These are phyloP conservation scores for Clonostachys byssicola DNA, from an alignment of 2,329 filamentous ascomycete species.

Conservation along the genomic window DNA sequence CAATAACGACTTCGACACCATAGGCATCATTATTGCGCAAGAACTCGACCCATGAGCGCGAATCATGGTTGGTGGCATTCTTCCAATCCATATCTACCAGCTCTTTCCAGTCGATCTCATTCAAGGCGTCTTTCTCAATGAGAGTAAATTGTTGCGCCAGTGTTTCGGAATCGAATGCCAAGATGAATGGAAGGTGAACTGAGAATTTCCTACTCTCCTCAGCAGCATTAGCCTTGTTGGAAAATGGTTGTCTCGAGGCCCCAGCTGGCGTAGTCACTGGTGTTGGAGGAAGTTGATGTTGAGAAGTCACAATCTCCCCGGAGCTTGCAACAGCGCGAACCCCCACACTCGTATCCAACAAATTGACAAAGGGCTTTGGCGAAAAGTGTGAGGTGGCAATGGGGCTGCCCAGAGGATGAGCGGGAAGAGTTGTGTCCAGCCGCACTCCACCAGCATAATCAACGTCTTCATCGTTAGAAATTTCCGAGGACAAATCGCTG, in stretches of 20 bases:
- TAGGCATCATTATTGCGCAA: slow-evolving; percentile 66
- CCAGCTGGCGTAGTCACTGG: slow-evolving; percentile 39
- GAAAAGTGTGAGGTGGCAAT: background rate
- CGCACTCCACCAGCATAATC: too few relatives aligned
- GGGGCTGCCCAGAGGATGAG: slow-evolving; percentile 21
- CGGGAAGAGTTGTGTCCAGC: slow-evolving; percentile 14
- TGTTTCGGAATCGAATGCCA: slow-evolving; percentile 75
- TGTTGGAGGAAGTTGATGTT: slow-evolving; percentile 32
- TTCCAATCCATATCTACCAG: slow-evolving; percentile 82
- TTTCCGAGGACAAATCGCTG: slow-evolving; percentile 59
- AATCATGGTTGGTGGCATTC: slow-evolving; percentile 58
- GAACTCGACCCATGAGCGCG: slow-evolving; percentile 79
- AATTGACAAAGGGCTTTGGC: too few relatives aligned
- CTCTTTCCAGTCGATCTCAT: slow-evolving; percentile 86
- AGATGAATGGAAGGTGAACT: slow-evolving; percentile 72
- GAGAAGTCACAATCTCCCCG: too few relatives aligned
- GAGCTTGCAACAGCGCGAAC: too few relatives aligned
- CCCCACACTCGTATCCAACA: too few relatives aligned
- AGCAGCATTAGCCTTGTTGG: background rate
- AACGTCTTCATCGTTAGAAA: slow-evolving; percentile 40
- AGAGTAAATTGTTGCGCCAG: slow-evolving; percentile 81
- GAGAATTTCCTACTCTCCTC: slow-evolving; percentile 31
- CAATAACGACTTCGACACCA: slow-evolving; percentile 79
- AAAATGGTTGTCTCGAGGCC: background rate
- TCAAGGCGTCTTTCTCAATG: slow-evolving; percentile 80